Percentiles rank a stretch among this genome's conserved stretches.
Conservation (phyloP, 768 basidiomycete species). For the Suillus weaverae region DNA sequence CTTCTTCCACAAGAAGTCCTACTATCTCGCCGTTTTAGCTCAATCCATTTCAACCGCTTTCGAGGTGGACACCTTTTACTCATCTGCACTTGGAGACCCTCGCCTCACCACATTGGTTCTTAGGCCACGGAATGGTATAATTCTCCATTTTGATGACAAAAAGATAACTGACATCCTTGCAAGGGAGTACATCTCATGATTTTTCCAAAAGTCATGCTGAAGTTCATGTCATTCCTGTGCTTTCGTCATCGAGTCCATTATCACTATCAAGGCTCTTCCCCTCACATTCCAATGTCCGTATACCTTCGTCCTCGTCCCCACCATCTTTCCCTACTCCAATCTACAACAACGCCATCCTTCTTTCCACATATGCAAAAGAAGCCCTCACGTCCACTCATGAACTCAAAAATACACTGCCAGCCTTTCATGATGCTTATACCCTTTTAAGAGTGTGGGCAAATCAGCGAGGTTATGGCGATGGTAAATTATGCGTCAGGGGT, state of each 20-base stretch:
- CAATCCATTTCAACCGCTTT: slow-evolving; percentile 51
- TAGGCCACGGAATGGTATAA: slow-evolving; percentile 50
- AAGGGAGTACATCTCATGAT: slow-evolving; percentile 54
- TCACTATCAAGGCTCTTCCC: slow-evolving; percentile 71
- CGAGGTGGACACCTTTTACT: slow-evolving; percentile 60
- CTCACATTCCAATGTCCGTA: slow-evolving; percentile 64
- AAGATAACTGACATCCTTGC: slow-evolving; percentile 19
- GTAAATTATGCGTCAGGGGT: slow-evolving; percentile 60
- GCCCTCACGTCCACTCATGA: slow-evolving; percentile 47
- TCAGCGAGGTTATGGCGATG: slow-evolving; percentile 75
- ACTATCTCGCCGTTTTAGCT: slow-evolving; percentile 82
- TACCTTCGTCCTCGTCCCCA: slow-evolving; percentile 32
- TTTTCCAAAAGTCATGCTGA: slow-evolving; percentile 69
- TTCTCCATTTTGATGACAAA: slow-evolving; percentile 27
- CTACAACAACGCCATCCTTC: slow-evolving; percentile 77
- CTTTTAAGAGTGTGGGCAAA: slow-evolving; percentile 90
- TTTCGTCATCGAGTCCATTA: slow-evolving; percentile 62
- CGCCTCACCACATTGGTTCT: slow-evolving; percentile 68
- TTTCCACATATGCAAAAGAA: slow-evolving; percentile 36
- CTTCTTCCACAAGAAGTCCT: slow-evolving; percentile 90
- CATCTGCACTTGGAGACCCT: slow-evolving; percentile 58
- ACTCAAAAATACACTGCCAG: slow-evolving; percentile 49
- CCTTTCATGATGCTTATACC: slow-evolving; percentile 72
- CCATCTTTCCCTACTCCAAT: slow-evolving; percentile 59
- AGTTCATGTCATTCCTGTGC: slow-evolving; percentile 72